These are phyloP conservation scores for Margaritispora aquatica DNA, from an alignment of 495 filamentous ascomycete species.

Conservation along the genomic window DNA sequence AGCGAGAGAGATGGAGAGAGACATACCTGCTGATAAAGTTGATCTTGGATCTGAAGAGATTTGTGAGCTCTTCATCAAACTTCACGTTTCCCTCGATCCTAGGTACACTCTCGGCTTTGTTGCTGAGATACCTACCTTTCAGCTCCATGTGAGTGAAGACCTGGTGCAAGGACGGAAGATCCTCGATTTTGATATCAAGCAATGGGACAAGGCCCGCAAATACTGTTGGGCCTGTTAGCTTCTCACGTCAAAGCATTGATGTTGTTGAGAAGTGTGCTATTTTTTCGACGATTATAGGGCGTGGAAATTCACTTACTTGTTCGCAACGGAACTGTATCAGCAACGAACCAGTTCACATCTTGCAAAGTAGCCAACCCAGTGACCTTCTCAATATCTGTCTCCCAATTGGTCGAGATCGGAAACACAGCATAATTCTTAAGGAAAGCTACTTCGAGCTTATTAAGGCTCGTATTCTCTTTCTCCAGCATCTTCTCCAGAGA, in stretches of 20 bases:
- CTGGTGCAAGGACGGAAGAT: background rate
- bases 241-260: too few species aligned
- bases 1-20: background rate
- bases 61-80: background rate
- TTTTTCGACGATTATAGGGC: too few species aligned
- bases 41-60: background rate
- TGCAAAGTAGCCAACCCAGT: background rate
- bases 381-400: background rate
- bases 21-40: constrained; percentile 1
- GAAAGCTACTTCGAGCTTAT: background rate
- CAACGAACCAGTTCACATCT: background rate
- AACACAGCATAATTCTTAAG: background rate
- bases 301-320: too few species aligned
- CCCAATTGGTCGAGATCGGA: background rate
- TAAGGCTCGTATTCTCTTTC: background rate
- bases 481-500: background rate
- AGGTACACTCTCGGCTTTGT: background rate
- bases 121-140: background rate
- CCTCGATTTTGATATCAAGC: background rate
- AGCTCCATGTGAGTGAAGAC: background rate
- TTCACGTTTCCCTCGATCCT: background rate
- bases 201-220: background rate
- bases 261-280: too few species aligned
- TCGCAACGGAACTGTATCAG: background rate
- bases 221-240: background rate